A percentile compares a stretch with the other conserved stretches of the same genome.
Conservation (phyloP, 2,329 filamentous ascomycete genomes). For the Fusarium luffae region DNA sequence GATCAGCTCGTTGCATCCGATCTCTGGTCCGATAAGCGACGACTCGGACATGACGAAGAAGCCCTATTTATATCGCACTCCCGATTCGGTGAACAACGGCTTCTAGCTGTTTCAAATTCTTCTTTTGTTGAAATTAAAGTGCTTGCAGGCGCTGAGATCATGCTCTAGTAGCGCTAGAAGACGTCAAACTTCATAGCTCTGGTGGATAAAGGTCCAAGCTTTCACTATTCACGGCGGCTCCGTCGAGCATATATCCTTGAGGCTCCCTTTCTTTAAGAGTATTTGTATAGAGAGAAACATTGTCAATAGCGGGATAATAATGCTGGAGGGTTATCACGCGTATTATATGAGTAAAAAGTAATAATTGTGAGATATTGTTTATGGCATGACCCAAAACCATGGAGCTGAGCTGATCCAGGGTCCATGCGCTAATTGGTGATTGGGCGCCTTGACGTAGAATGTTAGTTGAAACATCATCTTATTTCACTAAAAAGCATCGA, state of each 20-base stretch:
- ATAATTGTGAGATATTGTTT: not conserved
- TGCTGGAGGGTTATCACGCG: not conserved
- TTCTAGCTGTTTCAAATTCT: constrained; percentile 3
- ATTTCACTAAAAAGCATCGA: constrained; percentile 15
- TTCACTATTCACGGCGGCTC: not conserved
- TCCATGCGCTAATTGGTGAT: not conserved
- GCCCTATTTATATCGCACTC: not conserved
- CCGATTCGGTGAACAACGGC: not conserved
- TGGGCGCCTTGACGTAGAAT: not conserved
- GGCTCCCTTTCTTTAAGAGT: too few species aligned
- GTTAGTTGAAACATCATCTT: constrained; percentile 8
- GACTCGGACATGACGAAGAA: not conserved
- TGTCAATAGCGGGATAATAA: not conserved
- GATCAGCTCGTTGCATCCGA: not conserved
- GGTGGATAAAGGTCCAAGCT: not conserved
- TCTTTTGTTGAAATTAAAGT: constrained; percentile 1
- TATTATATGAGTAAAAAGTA: not conserved
- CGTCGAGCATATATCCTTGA: not conserved
- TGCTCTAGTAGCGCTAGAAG: not conserved
- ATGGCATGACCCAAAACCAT: not conserved
- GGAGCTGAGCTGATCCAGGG: not conserved
- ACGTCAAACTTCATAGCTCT: constrained; percentile 2
- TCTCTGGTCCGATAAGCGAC: constrained; percentile 1
- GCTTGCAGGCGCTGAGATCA: not conserved
- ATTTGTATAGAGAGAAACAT: not conserved